A percentile compares a stretch with the other conserved stretches of the same genome.
Conservation (phyloP, 2,329 filamentous ascomycete genomes). For the Fonsecaea pugnacius region DNA sequence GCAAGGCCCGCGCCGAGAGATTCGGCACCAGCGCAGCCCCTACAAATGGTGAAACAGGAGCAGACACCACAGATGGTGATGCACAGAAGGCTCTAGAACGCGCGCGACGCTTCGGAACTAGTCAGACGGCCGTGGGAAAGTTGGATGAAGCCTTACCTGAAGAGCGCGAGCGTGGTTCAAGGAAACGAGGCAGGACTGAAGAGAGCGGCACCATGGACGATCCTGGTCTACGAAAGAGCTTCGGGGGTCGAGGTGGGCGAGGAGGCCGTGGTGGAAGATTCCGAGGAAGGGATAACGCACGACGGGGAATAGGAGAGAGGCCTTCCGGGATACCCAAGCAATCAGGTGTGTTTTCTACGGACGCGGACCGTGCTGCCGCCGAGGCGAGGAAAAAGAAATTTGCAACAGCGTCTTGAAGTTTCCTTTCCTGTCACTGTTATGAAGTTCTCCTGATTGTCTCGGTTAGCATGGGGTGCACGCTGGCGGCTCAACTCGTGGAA, state of each 20-base stretch:
- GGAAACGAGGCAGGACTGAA: slow-evolving; percentile 44
- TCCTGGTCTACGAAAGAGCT: slow-evolving; percentile 49
- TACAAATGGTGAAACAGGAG: slow-evolving; percentile 29
- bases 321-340: slow-evolving; percentile 38
- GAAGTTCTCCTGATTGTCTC: background rate
- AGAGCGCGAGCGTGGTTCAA: slow-evolving; percentile 45
- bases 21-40: slow-evolving; percentile 47
- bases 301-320: slow-evolving; percentile 37
- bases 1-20: slow-evolving; percentile 54
- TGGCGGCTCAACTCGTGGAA: slow-evolving; percentile 3
- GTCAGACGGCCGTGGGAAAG: slow-evolving; percentile 44
- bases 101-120: slow-evolving; percentile 51
- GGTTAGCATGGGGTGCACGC: background rate
- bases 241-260: slow-evolving; percentile 40
- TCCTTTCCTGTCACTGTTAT: background rate
- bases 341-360: slow-evolving; percentile 39
- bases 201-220: slow-evolving; percentile 44
- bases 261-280: slow-evolving; percentile 36
- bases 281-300: slow-evolving; percentile 30
- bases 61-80: slow-evolving; percentile 48
- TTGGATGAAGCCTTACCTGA: slow-evolving; percentile 53
- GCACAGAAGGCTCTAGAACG: slow-evolving; percentile 52
- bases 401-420: slow-evolving; percentile 32
- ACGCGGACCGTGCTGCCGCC: slow-evolving; percentile 50
- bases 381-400: slow-evolving; percentile 57